phyloP scores from a whole-genome alignment of 2,329 filamentous ascomycete species.

The Paracoccidioides lutzii region DNA sequence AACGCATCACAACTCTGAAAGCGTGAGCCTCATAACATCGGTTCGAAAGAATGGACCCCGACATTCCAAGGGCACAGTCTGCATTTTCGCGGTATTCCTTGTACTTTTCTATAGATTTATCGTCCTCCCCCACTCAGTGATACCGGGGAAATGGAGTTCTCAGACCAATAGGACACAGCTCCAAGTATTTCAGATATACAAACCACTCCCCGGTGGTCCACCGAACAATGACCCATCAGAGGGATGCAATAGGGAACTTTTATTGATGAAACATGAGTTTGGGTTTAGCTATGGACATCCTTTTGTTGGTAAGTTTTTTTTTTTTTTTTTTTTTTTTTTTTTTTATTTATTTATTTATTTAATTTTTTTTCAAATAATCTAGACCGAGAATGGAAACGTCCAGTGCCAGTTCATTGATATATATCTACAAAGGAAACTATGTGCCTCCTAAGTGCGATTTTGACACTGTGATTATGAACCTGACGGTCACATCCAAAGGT shows the following conservation, averaged over 20 bases:
- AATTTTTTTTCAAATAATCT: too few relatives aligned
- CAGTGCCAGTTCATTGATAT: background rate
- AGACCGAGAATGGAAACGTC: too few relatives aligned
- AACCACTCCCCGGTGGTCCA: slow-evolving; percentile 44
- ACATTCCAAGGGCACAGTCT: background rate
- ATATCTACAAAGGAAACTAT: slow-evolving; percentile 42
- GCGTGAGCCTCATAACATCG: too few relatives aligned
- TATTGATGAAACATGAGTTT: slow-evolving; percentile 61
- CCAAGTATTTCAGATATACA: slow-evolving; percentile 56
- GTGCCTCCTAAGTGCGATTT: slow-evolving; percentile 56
- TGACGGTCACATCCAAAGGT: slow-evolving; percentile 59
- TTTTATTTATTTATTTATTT: too few relatives aligned
- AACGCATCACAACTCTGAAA: background rate
- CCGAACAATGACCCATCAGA: slow-evolving; percentile 14
- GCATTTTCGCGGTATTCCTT: background rate
- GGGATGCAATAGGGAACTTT: slow-evolving; percentile 25
- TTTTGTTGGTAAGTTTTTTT: slow-evolving; percentile 48
- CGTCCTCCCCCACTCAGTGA: background rate
- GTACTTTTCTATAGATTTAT: background rate
- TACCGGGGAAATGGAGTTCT: background rate
- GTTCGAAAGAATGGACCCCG: background rate
- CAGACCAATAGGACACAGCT: background rate
- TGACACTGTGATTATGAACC: slow-evolving; percentile 61
- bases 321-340: background rate
- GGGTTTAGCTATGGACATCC: slow-evolving; percentile 60